Evolutionary conservation across 768 basidiomycete genomes (phyloP), one percentile per base, ranked within the genome.

Genomic region (Hericium rajendrae): DNA sequence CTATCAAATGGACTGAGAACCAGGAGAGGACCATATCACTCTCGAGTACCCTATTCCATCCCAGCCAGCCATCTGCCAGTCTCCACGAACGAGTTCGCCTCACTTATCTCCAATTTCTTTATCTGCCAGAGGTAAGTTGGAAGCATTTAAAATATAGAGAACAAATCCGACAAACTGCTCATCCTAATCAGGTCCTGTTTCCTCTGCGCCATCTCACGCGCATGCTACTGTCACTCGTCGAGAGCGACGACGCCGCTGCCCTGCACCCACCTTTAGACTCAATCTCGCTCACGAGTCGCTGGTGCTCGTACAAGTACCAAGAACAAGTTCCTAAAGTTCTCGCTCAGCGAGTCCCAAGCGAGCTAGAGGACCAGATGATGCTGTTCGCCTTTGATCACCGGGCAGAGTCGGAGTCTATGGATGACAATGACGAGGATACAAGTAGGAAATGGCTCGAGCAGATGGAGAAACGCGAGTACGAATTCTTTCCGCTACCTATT

Each of bases 231-330:
- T 82, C 82, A 64, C 76, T 87, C 65, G 74, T 84, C 15, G 66
- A 71, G 46, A 56, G 68, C 48, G 66, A 61, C 48, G 61, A 67
- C 6, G 68, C 69, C 1, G 84, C 85, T 57, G 81, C 84, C 0
- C 72, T 88, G 2, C 85, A 86, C 62, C 66, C 72, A 0, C 64
- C 78, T 20, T 69, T 91, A 18, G 80, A 81, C 16, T 81, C 83
- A 0, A 64, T 90, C 9, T 74, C 91, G 22, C 76, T 85, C 40
- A 84, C 84, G 0, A 83, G 87, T 76, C 86, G 89, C 82, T 90
- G 86, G 86, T 89, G 80, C 58, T 77, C 81, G 0, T 70, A 86
- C 40, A 76, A 76, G 57, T 77, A 85, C 65, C 88, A 88, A 67
- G 83, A 79, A 64, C 70, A 67, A 28, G 68, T 71, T 41, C 63